Evolutionary conservation across 1,284 basidiomycete genomes (phyloP).

Genomic region (Boletus hoseneyae): DNA sequence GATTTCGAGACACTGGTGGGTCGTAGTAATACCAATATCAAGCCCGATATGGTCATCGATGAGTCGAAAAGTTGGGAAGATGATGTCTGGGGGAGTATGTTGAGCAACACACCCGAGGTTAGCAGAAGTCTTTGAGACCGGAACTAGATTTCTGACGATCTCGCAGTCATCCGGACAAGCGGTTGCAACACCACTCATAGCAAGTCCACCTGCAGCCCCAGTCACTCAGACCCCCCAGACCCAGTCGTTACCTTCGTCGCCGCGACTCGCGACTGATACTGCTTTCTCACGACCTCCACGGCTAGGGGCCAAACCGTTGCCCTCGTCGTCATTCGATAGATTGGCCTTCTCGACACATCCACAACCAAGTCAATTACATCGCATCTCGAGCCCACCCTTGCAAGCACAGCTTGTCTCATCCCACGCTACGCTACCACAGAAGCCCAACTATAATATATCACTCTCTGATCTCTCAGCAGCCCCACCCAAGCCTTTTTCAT

Average conservation of each 20-base stretch:
- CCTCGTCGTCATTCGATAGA: constrained; percentile 37
- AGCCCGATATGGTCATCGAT: constrained; percentile 45
- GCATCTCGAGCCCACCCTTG: constrained; percentile 17
- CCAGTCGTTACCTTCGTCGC: constrained; percentile 42
- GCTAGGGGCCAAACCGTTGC: constrained; percentile 38
- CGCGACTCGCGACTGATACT: constrained; percentile 29
- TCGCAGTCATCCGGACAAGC: constrained; percentile 19
- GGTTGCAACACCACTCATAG: constrained; percentile 9
- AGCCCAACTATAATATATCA: constrained; percentile 55
- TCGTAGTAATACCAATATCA: constrained; percentile 45
- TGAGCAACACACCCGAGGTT: constrained; percentile 40
- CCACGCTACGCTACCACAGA: constrained; percentile 24
- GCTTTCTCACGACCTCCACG: constrained; percentile 34
- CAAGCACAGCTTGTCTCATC: constrained; percentile 17
- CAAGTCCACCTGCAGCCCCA: constrained; percentile 16
- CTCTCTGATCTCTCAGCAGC: constrained; percentile 28
- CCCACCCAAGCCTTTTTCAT: constrained; percentile 14
- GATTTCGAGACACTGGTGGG: constrained; percentile 77
- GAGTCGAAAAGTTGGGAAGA: constrained; percentile 60
- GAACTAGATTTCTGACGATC: constrained; percentile 9
- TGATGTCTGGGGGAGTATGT: constrained; percentile 76
- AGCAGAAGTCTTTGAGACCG: neutral
- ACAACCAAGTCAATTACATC: constrained; percentile 21
- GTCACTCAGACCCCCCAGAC: constrained; percentile 28
- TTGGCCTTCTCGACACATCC: constrained; percentile 28